Base-by-base conservation (phyloP, 2,329 filamentous ascomycete genomes). In the Aspergillus oerlinghausenensis region DNA sequence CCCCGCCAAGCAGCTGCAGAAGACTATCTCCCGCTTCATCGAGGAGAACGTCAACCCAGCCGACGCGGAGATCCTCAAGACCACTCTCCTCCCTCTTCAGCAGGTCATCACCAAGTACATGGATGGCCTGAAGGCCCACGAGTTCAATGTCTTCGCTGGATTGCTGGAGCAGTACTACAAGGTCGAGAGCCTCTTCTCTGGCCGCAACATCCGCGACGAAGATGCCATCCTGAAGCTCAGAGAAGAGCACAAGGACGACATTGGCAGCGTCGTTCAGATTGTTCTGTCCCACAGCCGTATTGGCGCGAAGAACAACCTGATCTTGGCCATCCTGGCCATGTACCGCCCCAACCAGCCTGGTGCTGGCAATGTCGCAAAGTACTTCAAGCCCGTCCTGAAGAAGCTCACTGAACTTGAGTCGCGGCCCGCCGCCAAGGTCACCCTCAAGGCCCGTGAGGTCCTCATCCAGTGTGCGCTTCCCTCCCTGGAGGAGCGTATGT, bases 391-490 rank as follows among this genome's bases (percentile, higher is more conserved):
- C 3, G 83, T 89, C 19, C 84, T 99, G 26, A 89, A 89, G 71
- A 89, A 88, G 75, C 82, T 99, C 64, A 92, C 94, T 0, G 94
- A 99, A 73, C 85, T 99, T 14, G 91, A 96, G 76, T 92, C 88
- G 10, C 89, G 78, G 78, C 86, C 80, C 70, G 94, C 93, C 10
- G 90, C 93, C 63, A 99, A 97, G 86, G 93, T 99, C 45, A 91
- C 93, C 0, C 84, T 99, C 64, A 99, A 99, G 82, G 93, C 94
- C 49, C 89, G 94, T 71, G 94, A 99, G 79, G 88, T 97, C 52
- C 87, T 99, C 68, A 99, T 99, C 62, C 94, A 97, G 77, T 97
- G 92, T 72, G 92, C 94, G 54, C 84, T 99, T 73, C 94, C 94
- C 19, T 99, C 94, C 3, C 82, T 99, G 21, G 94, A 97, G 75